Evolutionary conservation across 495 filamentous ascomycete species (phyloP), one percentile per base, ranked within the genome.

Genomic region (Cenococcum geophilum): DNA sequence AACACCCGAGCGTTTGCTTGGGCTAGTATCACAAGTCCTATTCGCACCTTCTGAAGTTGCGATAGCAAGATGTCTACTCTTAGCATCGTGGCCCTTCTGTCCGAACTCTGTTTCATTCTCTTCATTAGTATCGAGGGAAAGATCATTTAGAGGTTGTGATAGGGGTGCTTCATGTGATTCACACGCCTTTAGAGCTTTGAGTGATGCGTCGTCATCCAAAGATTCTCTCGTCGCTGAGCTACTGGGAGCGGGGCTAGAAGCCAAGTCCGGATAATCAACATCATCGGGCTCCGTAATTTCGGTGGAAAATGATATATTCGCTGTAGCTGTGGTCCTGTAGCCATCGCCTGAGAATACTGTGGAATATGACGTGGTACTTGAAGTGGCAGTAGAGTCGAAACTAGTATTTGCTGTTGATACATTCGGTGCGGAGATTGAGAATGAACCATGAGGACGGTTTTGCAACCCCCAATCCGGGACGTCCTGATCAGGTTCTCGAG

Each of bases 151-250:
- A 10, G 54, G 54, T 6, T 56, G 54, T 14, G 37, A 56, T 23
- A 37, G 20, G 5, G 8, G 21, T 35, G 54, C 34, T 1, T 58
- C 55, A 16, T 14, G 22, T 20, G 53, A 36, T 47, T 47, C 36
- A 16, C 52, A 14, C n/a, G 49, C 22, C 0, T 52, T 23, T 10
- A 53, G 20, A 11, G 49, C 53, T 11, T 42, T 21, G n/a, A 56
- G 8, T 0, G 57, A 49, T 5, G 51, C 42, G 20, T 63, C 20
- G 9, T 63, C 56, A 23, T 63, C 64, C 0, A 60, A 18, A 6
- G 64, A 67, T n/a, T 55, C 64, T 4, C 63, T 63, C 0, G 60
- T 57, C 0, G 60, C 36, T 5, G 60, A 63, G 47, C 51, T 63
- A 12, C 49, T 57, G 3, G 56, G 22, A 8, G 57, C 42, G 54